These are phyloP conservation scores for Monosporascus sp. DNA, from an alignment of 2,329 filamentous ascomycete genomes.

Conservation along the genomic window DNA sequence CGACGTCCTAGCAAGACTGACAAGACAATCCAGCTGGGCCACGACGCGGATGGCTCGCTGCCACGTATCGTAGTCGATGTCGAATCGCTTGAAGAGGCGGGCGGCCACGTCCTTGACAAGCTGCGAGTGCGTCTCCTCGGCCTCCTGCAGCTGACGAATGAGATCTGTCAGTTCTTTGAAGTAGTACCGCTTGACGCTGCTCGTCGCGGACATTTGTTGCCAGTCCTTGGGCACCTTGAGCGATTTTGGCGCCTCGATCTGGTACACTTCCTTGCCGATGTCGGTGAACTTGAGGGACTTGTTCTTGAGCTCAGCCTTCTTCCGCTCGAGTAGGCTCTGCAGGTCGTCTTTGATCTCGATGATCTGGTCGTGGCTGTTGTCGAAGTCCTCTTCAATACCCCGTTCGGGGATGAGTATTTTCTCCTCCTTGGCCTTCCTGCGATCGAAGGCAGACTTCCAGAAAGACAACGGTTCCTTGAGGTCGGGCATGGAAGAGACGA, in stretches of 20 bases:
- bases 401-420: constrained; percentile 79
- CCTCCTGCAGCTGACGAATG: constrained; percentile 85
- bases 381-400: constrained; percentile 89
- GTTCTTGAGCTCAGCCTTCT: constrained; percentile 69
- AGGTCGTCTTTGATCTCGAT: constrained; percentile 70
- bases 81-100: constrained; percentile 82
- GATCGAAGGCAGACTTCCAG: constrained; percentile 92
- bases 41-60: constrained; percentile 84
- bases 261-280: constrained; percentile 94
- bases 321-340: constrained; percentile 62
- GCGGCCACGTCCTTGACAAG: constrained; percentile 80
- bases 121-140: constrained; percentile 88
- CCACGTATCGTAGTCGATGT: constrained; percentile 81
- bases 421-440: constrained; percentile 68
- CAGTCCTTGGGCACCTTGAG: constrained; percentile 83
- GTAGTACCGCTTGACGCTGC: constrained; percentile 89
- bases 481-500: constrained; percentile 82
- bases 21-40: constrained; percentile 88
- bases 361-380: constrained; percentile 72
- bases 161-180: constrained; percentile 75
- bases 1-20: constrained; percentile 87
- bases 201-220: constrained; percentile 95
- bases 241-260: constrained; percentile 82
- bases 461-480: constrained; percentile 67
- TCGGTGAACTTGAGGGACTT: constrained; percentile 71